Evolutionary conservation across 176 grass and related monocot species (phyloP).

Genomic region (Cymbopogon citratus): DNA sequence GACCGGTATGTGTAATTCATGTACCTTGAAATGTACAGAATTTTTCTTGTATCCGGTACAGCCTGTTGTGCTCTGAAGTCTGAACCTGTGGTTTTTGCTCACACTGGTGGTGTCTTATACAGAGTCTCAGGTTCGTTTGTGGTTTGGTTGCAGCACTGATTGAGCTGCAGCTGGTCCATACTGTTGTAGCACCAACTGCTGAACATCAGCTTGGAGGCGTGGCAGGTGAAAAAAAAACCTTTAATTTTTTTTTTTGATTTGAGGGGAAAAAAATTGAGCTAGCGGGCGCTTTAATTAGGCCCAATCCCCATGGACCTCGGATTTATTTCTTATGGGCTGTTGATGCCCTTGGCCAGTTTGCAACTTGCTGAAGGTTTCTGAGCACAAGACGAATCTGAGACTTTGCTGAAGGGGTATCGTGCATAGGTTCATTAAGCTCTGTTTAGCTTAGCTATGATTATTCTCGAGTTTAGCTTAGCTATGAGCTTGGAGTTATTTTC

Average conservation of each 20-base stretch:
- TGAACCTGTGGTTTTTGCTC: neutral
- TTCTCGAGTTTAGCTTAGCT: neutral
- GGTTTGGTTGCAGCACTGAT: neutral
- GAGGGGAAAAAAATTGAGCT: too few relatives aligned
- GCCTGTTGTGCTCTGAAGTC: neutral
- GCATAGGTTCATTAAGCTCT: too few relatives aligned
- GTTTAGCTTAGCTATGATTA: too few relatives aligned
- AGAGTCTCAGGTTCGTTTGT: neutral
- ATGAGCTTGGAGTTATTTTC: neutral
- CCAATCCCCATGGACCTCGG: neutral
- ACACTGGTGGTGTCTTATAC: neutral
- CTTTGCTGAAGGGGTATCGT: too few relatives aligned
- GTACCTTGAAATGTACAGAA: neutral
- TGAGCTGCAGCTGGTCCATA: neutral
- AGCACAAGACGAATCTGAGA: too few relatives aligned
- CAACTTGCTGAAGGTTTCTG: neutral
- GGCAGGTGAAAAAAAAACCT: neutral
- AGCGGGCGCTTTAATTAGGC: neutral
- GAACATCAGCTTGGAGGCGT: neutral
- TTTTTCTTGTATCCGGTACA: neutral
- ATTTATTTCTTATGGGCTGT: neutral
- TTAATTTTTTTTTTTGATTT: too few relatives aligned
- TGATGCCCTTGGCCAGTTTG: neutral
- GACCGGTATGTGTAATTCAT: neutral
- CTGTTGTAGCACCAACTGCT: neutral